Evolutionary conservation across 2,329 filamentous ascomycete species (phyloP).

Genomic region (Eutypa lata): DNA sequence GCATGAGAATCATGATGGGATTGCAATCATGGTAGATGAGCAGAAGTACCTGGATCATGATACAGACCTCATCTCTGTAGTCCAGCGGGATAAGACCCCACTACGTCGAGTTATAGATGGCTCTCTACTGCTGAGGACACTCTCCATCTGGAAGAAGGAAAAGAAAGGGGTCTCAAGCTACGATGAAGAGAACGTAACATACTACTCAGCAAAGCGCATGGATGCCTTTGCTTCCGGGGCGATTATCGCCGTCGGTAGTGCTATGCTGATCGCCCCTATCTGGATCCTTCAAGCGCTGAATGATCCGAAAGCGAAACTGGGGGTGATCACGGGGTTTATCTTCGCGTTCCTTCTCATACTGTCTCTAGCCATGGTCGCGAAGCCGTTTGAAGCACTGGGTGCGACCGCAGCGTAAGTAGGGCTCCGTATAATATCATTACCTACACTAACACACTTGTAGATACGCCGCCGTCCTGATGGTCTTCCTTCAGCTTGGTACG

Average conservation of each 20-base stretch:
- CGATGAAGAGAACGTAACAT: conserved; percentile 4
- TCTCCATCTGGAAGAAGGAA: conserved; percentile 9
- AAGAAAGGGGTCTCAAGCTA: not conserved
- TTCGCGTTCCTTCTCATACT: conserved; percentile 13
- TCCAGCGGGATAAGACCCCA: conserved; percentile 3
- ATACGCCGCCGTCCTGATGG: conserved; percentile 14
- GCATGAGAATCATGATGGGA: conserved; percentile 13
- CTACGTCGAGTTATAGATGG: conserved; percentile 13
- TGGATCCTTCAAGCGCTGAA: conserved; percentile 26
- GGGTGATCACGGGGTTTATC: conserved; percentile 29
- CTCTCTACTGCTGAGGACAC: conserved; percentile 10
- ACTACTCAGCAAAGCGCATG: conserved; percentile 15
- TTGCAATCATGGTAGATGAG: conserved; percentile 10
- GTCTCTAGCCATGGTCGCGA: conserved; percentile 15
- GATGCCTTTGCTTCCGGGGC: conserved; percentile 19
- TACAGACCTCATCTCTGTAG: conserved; percentile 20
- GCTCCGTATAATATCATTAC: too few relatives aligned
- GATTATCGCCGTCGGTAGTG: conserved; percentile 21
- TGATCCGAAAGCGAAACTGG: conserved; percentile 17
- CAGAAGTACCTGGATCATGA: conserved; percentile 12
- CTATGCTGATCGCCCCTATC: conserved; percentile 30
- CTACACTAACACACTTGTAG: conserved; percentile 1
- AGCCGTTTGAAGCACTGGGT: conserved; percentile 18
- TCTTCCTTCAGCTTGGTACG: conserved; percentile 14
- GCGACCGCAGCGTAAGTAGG: conserved; percentile 18